Base-by-base conservation (phyloP, 2,329 filamentous ascomycete genomes). In the Neonectria faginata region DNA sequence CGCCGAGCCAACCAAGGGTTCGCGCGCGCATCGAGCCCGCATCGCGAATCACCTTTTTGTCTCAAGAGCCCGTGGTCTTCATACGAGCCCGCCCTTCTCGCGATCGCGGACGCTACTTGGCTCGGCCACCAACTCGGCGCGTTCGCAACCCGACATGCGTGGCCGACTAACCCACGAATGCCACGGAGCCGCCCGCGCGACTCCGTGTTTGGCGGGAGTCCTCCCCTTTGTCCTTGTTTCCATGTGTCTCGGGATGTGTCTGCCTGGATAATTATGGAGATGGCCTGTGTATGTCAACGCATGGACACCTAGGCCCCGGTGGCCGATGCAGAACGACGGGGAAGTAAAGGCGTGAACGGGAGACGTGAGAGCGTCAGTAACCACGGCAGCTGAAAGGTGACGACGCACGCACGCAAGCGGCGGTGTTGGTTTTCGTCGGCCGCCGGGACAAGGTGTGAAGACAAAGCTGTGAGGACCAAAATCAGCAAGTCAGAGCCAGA, bases 231-330 rank as follows among this genome's bases (percentile, higher is more conserved):
- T 42, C 45, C 33, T 42, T 20, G 16, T 20, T 16, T 4, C 39
- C 39, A n/a, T 42, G 20, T 48, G 27, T 45, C 8, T 52, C 42
- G 8, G n/a, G 48, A 27, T 42, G 56, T 59, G 56, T 63, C 61
- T 64, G 61, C 61, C 61, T 64, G 44, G 60, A 62, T 36, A 47
- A 51, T 44, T 55, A 59, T 59, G 61, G 61, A 27, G 56, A 22
- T 58, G 29, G 27, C 25, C 36, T 16, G 31, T 52, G 27, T 36
- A 11, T 9, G 47, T 54, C 41, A 36, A 39, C 22, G 45, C 60
- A 62, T 52, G n/a, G 18, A 50, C 29, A 57, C 36, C 12, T 18
- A 16, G 33, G 16, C 39, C 25, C 20, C 7, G 31, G 47, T 20
- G 45, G 36, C 52, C 20, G 55, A 55, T 36, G 61, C 42, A 44